These are phyloP conservation scores for Besnoitia besnoiti DNA, from an alignment of 169 alveolate genomes.

Conservation along the genomic window DNA sequence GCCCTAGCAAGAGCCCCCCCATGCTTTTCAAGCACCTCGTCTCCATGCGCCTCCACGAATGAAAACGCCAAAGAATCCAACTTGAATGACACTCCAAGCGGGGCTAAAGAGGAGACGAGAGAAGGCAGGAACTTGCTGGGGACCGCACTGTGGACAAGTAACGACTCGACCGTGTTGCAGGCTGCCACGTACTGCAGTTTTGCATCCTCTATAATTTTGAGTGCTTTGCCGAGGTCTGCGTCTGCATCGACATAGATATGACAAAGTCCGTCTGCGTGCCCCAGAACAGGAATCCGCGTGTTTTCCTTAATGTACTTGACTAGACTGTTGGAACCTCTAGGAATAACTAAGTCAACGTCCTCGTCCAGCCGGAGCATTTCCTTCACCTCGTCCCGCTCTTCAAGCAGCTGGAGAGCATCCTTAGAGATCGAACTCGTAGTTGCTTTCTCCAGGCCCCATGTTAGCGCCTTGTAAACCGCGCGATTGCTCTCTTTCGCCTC, in stretches of 20 bases:
- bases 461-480: conserved; percentile 29
- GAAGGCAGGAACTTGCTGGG: conserved; percentile 59
- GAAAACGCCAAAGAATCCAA: conserved; percentile 10
- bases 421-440: not conserved
- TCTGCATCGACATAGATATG: conserved; percentile 73
- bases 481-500: conserved; percentile 38
- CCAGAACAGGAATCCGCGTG: conserved; percentile 77
- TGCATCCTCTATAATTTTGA: conserved; percentile 72
- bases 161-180: conserved; percentile 78
- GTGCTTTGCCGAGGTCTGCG: conserved; percentile 68
- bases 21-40: not conserved
- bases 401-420: conserved; percentile 67
- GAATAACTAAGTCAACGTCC: conserved; percentile 79
- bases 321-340: conserved; percentile 78
- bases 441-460: conserved; percentile 16
- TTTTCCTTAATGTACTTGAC: conserved; percentile 72
- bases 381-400: conserved; percentile 73
- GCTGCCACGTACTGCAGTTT: conserved; percentile 80
- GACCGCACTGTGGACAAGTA: conserved; percentile 71
- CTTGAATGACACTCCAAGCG: conserved; percentile 41
- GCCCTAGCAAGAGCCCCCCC: not conserved
- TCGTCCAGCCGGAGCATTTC: conserved; percentile 72
- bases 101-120: conserved; percentile 49
- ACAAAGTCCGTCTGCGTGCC: conserved; percentile 78
- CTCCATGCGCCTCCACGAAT: conserved; percentile 14